Conservation (phyloP, 2,329 filamentous ascomycete genomes). For the Pyrenochaeta sp. region DNA sequence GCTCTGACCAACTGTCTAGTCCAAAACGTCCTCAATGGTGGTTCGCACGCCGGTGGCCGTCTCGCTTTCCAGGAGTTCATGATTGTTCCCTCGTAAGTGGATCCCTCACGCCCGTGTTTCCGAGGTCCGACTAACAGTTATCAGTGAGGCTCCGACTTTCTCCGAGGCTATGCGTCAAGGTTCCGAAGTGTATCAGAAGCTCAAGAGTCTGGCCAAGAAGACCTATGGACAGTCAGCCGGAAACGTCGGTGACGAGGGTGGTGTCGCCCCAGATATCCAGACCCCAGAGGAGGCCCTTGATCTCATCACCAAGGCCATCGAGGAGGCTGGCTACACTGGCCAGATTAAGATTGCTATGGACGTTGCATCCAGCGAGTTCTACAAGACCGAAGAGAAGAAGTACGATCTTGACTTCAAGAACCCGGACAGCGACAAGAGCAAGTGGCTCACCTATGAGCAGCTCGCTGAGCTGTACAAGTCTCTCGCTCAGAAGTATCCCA, state of each 20-base stretch:
- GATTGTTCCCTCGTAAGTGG: slow-evolving; percentile 59
- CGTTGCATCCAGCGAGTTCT: slow-evolving; percentile 98
- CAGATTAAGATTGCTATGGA: slow-evolving; percentile 99
- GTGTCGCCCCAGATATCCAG: slow-evolving; percentile 99
- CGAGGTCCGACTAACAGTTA: slow-evolving; percentile 22
- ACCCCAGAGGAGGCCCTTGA: slow-evolving; percentile 95
- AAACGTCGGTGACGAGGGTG: slow-evolving; percentile 99
- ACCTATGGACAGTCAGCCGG: slow-evolving; percentile 98
- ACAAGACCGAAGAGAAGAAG: slow-evolving; percentile 95
- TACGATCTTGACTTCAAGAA: slow-evolving; percentile 99
- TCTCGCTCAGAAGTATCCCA: slow-evolving; percentile 93
- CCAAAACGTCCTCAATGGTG: slow-evolving; percentile 67
- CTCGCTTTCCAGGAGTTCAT: slow-evolving; percentile 69
- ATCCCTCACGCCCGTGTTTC: not conserved
- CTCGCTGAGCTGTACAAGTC: slow-evolving; percentile 90
- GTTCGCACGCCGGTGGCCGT: slow-evolving; percentile 96
- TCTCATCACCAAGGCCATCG: slow-evolving; percentile 93
- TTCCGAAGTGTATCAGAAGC: slow-evolving; percentile 96
- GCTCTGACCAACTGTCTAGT: slow-evolving; percentile 16
- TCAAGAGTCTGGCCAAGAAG: slow-evolving; percentile 98
- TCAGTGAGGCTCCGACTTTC: slow-evolving; percentile 84
- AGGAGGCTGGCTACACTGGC: slow-evolving; percentile 93
- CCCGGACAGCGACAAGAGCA: slow-evolving; percentile 91
- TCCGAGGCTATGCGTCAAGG: slow-evolving; percentile 96
- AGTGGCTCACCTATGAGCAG: slow-evolving; percentile 99